Evolutionary conservation across 495 filamentous ascomycete species (phyloP), one percentile per base, ranked within the genome.

Genomic region (Hypoxylon rickii): DNA sequence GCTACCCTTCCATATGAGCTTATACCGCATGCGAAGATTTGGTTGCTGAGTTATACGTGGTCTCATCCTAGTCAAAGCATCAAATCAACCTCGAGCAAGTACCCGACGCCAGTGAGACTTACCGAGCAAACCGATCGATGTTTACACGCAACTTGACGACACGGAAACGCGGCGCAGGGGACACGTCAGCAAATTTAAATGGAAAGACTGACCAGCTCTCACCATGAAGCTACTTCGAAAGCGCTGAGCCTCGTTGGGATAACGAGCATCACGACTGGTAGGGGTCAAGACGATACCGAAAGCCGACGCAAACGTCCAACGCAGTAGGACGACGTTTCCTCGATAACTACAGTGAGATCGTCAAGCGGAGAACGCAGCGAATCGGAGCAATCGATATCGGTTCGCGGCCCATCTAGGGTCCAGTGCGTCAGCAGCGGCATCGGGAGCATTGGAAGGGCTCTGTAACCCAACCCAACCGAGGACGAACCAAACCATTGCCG

Each of bases 21-120:
- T 20, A 47, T 22, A 39, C 52, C 15, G 34, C 43, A 37, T 21
- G 26, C 43, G 22, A 39, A n/a, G n/a, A n/a, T n/a, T n/a, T n/a
- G n/a, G n/a, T n/a, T n/a, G n/a, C n/a, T n/a, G n/a, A n/a, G n/a
- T n/a, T n/a, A n/a, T n/a, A n/a, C n/a, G n/a, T 32, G 16, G 13
- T 12, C 33, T 42, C 24, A 34, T 16, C 11, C 12, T 20, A n/a
- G n/a, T n/a, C n/a, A n/a, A 18, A 34, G 36, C 26, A 41, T 29
- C 21, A n/a, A 26, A 53, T 33, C 38, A 21, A n/a, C n/a, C n/a
- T n/a, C n/a, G n/a, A n/a, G n/a, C 42, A 22, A 20, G 40, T 42
- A 22, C 10, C 32, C 13, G 43, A 15, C 19, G 6, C 26, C 26
- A 17, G 12, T 36, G 3, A 17, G 11, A 29, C 3, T 1, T 3